Conservation (phyloP, 225 moss, liverwort and hornwort species). For the Polytrichum commune region DNA sequence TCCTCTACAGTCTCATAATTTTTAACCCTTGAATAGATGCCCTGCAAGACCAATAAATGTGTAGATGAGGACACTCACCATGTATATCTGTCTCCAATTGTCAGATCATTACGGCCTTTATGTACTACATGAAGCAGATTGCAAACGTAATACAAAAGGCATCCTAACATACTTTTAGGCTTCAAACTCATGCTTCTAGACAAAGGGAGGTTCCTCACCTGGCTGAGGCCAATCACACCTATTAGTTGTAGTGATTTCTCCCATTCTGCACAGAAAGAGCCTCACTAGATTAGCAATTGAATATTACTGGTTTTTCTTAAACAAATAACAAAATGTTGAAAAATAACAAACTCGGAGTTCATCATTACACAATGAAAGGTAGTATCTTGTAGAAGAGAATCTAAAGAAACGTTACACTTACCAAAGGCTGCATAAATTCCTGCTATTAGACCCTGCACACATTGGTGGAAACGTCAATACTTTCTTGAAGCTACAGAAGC, state of each 20-base stretch:
- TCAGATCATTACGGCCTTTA: neutral
- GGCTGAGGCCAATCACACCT: slow-evolving; percentile 57
- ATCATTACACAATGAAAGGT: neutral
- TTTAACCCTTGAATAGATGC: slow-evolving; percentile 38
- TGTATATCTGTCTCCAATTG: no score
- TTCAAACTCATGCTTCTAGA: neutral
- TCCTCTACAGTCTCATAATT: slow-evolving; percentile 74
- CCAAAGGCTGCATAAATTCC: slow-evolving; percentile 71
- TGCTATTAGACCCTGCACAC: slow-evolving; percentile 60
- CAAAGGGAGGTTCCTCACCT: slow-evolving; percentile 43
- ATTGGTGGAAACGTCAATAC: slow-evolving; percentile 5
- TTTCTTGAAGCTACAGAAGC: no score
- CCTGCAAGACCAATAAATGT: slow-evolving; percentile 38
- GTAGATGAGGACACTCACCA: no score
- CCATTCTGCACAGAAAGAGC: slow-evolving; percentile 62
- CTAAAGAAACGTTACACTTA: slow-evolving; percentile 20
- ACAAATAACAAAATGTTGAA: no score
- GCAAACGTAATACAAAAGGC: neutral
- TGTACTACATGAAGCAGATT: neutral
- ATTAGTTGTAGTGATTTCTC: slow-evolving; percentile 79
- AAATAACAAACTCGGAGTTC: neutral
- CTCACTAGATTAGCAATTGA: neutral
- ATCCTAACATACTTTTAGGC: slow-evolving; percentile 8
- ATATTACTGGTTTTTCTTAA: no score
- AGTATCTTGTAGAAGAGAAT: no score